Percentiles rank a stretch among this genome's conserved stretches.
These are phyloP conservation scores for Hanseniaspora vineae DNA, from an alignment of 805 yeast species.

Conservation along the genomic window DNA sequence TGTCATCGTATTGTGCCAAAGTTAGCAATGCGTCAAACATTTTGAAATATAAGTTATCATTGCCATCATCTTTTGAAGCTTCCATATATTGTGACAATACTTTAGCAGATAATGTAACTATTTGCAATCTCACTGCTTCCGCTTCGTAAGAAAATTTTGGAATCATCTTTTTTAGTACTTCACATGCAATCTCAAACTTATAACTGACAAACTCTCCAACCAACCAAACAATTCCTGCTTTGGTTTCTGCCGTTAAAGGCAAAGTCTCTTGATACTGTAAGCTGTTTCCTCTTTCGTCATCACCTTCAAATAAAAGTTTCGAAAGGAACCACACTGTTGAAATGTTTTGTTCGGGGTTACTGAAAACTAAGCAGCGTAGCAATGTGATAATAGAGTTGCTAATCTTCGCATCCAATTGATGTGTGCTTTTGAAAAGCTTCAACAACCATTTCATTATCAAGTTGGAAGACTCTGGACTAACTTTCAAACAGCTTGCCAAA, in stretches of 20 bases:
- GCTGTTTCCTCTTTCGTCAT: neutral
- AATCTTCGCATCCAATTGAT: conserved; percentile 16
- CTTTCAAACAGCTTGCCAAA: conserved; percentile 46
- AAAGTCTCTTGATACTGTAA: conserved; percentile 1
- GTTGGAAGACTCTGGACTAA: conserved; percentile 34
- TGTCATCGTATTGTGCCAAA: conserved; percentile 59
- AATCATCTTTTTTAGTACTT: conserved; percentile 50
- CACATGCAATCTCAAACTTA: conserved; percentile 50
- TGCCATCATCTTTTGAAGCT: neutral
- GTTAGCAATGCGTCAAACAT: conserved; percentile 52
- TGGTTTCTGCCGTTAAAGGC: conserved; percentile 35
- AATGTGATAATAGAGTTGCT: conserved; percentile 61
- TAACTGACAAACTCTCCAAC: conserved; percentile 63
- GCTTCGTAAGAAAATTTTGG: conserved; percentile 41
- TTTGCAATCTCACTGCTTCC: conserved; percentile 53
- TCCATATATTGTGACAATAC: conserved; percentile 26
- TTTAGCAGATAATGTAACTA: conserved; percentile 63
- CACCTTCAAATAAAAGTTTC: conserved; percentile 15
- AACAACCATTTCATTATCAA: conserved; percentile 51
- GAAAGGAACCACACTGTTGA: conserved; percentile 43
- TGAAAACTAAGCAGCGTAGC: conserved; percentile 59
- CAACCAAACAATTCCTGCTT: conserved; percentile 80
- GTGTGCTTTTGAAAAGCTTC: neutral
- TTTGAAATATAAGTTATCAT: conserved; percentile 19
- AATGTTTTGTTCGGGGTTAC: conserved; percentile 38